These are phyloP conservation scores for Podaxis rugospora DNA, from an alignment of 768 basidiomycete species.

Conservation along the genomic window DNA sequence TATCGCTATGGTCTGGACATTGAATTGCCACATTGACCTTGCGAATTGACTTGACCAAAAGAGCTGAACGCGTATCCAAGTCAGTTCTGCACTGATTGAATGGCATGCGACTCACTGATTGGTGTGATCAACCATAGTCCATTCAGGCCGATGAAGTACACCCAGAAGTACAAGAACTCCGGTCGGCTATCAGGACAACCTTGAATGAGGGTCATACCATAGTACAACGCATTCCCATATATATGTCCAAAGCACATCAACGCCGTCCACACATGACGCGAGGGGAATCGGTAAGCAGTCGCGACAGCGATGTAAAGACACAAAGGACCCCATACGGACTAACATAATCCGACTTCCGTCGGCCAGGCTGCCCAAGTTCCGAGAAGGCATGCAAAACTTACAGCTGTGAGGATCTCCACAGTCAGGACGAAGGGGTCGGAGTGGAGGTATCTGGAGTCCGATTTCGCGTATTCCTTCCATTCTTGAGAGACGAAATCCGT, in stretches of 20 bases:
- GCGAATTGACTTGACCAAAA: conserved; percentile 1
- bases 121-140: conserved; percentile 13
- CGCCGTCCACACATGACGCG: conserved; percentile 8
- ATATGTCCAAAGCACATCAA: conserved; percentile 13
- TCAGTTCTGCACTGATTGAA: not conserved
- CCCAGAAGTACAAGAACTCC: conserved; percentile 14
- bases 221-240: conserved; percentile 13
- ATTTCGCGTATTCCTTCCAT: conserved; percentile 15
- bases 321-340: conserved; percentile 12
- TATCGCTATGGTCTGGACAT: not conserved
- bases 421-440: conserved; percentile 11
- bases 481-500: conserved; percentile 12
- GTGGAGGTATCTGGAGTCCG: conserved; percentile 13
- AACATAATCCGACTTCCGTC: not conserved
- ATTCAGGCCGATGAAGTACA: conserved; percentile 14
- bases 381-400: not conserved
- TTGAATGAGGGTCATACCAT: conserved; percentile 9
- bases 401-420: conserved; percentile 10
- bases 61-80: not conserved
- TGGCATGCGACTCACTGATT: not conserved
- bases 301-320: conserved; percentile 11
- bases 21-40: not conserved
- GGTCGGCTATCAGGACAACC: conserved; percentile 11
- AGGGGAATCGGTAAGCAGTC: conserved; percentile 8
- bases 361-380: not conserved